Conservation (phyloP, 106 monocot species). For the Allium fistulosum region DNA sequence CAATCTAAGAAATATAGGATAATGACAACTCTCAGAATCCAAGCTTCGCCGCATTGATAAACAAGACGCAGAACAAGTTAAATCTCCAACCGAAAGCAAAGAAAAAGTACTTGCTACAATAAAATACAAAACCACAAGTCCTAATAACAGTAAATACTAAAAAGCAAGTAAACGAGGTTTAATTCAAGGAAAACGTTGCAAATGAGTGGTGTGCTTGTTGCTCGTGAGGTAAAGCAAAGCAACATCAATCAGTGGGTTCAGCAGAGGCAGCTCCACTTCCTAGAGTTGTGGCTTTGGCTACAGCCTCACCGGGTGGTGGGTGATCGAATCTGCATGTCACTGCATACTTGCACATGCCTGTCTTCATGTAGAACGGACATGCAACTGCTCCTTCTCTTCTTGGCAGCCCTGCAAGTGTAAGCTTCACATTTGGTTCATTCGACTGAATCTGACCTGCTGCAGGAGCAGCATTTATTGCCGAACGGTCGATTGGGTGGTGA, state of each 20-base stretch:
- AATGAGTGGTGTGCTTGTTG: no score
- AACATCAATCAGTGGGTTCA: neutral
- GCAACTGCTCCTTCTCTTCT: conserved; percentile 65
- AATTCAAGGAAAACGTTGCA: no score
- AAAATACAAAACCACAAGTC: no score
- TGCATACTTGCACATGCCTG: conserved; percentile 77
- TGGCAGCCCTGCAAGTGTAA: conserved; percentile 82
- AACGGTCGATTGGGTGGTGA: conserved; percentile 68
- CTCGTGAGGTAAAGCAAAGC: no score
- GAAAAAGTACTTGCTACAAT: no score
- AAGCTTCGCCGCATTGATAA: no score
- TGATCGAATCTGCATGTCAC: conserved; percentile 74
- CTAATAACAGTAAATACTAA: no score
- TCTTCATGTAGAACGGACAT: conserved; percentile 94
- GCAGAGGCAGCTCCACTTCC: neutral
- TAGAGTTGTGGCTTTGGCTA: conserved; percentile 36
- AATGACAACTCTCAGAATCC: no score
- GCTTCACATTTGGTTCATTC: conserved; percentile 29
- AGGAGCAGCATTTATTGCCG: conserved; percentile 17
- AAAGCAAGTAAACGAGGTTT: no score
- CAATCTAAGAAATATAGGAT: no score
- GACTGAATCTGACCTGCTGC: conserved; percentile 5
- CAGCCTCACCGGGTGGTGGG: conserved; percentile 80
- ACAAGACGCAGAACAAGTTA: no score
- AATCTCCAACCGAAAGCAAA: no score